Evolutionary conservation across 176 grass and related monocot species (phyloP), one percentile per base, ranked within the genome.

Genomic region (Hsuehochloa calcarea): DNA sequence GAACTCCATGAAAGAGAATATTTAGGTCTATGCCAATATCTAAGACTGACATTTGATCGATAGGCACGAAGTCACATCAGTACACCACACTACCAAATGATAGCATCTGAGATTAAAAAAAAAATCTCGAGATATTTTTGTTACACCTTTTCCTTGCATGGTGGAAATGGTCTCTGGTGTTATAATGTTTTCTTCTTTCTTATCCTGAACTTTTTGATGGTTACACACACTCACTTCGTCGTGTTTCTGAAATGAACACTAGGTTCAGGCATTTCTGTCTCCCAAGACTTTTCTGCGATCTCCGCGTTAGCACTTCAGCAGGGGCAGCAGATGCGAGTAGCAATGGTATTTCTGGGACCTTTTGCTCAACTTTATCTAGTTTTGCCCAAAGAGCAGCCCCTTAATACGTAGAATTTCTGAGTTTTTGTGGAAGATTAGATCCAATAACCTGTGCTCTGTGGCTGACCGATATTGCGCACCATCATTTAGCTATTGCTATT

Each of bases 71-170:
- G 41, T 37, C 12, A n/a, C 69, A 60, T 55, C 4, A 17, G n/a
- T n/a, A n/a, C n/a, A n/a, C n/a, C n/a, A n/a, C 23, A 58, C 3
- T 6, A 10, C 6, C 41, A n/a, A n/a, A n/a, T 19, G 5, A 26
- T 27, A 25, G 7, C 43, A 34, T 35, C 16, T 6, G 27, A 52
- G 71, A 10, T 74, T 6, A 8, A 40, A 16, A n/a, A n/a, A n/a
- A n/a, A n/a, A n/a, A 74, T 74, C 78, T 55, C 0, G 23, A 62
- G 72, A 83, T 77, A 83, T 83, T 83, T 71, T 62, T 51, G 15
- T 4, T 14, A 26, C 23, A 29, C 14, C 70, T 49, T 72, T 72
- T 26, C 44, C n/a, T 72, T 17, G 70, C 70, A 29, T 17, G 44
- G 70, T 17, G 15, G 44, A 72, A 31, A 72, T 29, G 23, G 44